Percentiles rank a stretch among this genome's conserved stretches.
phyloP scores from a whole-genome alignment of 331 rosid genomes.

The Arachis monticola region DNA sequence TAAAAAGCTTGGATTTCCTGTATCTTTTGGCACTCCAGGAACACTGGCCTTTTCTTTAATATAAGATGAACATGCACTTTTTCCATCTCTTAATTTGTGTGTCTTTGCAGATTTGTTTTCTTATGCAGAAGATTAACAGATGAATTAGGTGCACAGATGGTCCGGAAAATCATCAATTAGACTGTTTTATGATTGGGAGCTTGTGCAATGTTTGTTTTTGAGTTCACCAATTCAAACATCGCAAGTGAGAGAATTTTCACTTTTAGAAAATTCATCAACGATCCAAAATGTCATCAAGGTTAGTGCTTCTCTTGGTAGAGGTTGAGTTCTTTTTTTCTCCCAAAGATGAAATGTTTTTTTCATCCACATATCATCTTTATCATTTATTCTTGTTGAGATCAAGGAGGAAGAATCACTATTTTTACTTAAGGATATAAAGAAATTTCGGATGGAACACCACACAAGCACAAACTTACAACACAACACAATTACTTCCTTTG shows the following conservation, averaged over 20 bases:
- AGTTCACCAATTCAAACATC: neutral
- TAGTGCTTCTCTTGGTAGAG: neutral
- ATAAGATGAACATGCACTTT: conserved; percentile 11
- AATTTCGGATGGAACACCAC: too few relatives aligned
- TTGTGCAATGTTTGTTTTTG: neutral
- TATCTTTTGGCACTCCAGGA: conserved; percentile 28
- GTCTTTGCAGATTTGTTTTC: conserved; percentile 13
- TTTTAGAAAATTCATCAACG: conserved; percentile 7
- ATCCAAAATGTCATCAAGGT: conserved; percentile 7
- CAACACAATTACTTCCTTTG: neutral
- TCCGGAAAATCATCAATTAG: conserved; percentile 1
- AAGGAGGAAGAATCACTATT: too few relatives aligned
- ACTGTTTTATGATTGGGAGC: conserved; percentile 8
- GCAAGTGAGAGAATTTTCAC: neutral
- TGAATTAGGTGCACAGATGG: conserved; percentile 19
- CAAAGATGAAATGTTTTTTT: too few relatives aligned
- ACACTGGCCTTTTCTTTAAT: neutral
- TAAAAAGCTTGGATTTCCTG: conserved; percentile 33
- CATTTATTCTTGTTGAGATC: too few relatives aligned
- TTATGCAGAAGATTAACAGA: conserved; percentile 9
- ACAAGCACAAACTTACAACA: neutral
- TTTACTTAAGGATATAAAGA: too few relatives aligned
- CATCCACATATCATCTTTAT: too few relatives aligned
- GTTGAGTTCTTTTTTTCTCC: too few relatives aligned
- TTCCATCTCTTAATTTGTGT: neutral